A percentile compares a stretch with the other conserved stretches of the same genome.
Conservation (phyloP, 495 filamentous ascomycete genomes). For the Hypoxylon subgilvum region DNA sequence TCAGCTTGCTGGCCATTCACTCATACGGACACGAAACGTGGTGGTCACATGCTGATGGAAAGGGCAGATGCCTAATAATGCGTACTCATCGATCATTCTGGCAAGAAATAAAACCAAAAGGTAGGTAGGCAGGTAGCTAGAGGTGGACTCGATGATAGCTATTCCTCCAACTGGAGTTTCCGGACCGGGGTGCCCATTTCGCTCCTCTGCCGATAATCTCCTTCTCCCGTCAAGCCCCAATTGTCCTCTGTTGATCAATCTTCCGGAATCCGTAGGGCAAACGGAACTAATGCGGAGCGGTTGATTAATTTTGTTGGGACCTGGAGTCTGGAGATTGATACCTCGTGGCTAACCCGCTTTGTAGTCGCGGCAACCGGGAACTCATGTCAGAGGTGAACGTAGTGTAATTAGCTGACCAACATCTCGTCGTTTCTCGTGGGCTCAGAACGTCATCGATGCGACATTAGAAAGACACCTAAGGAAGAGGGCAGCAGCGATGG, state of each 20-base stretch:
- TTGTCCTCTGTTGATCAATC: slow-evolving; percentile 10
- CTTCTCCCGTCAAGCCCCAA: slow-evolving; percentile 7
- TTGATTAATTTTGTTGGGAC: slow-evolving; percentile 21
- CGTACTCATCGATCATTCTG: slow-evolving; percentile 2
- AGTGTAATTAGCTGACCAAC: slow-evolving; percentile 24
- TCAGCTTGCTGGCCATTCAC: slow-evolving; percentile 2
- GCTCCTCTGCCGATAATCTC: slow-evolving; percentile 11
- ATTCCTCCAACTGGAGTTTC: slow-evolving; percentile 2
- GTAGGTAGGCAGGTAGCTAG: too few relatives aligned
- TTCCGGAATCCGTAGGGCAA: slow-evolving; percentile 32
- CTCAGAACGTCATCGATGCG: slow-evolving; percentile 34
- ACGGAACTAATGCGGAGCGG: slow-evolving; percentile 30
- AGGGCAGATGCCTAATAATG: too few relatives aligned
- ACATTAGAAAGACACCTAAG: slow-evolving; percentile 14
- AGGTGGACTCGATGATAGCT: slow-evolving; percentile 14
- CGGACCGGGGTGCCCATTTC: slow-evolving; percentile 19
- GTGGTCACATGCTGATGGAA: slow-evolving; percentile 14
- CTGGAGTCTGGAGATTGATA: slow-evolving; percentile 17
- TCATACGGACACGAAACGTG: slow-evolving; percentile 23
- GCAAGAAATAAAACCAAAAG: not conserved
- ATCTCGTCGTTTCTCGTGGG: not conserved
- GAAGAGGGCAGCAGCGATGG: slow-evolving; percentile 23
- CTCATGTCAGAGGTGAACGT: slow-evolving; percentile 16
- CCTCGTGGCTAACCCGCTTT: slow-evolving; percentile 16
- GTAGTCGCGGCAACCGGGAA: slow-evolving; percentile 29